Percentiles rank a stretch among this genome's conserved stretches.
Evolutionary conservation across 345 rosid genomes (phyloP).

Genomic region (Hibiscus syriacus): DNA sequence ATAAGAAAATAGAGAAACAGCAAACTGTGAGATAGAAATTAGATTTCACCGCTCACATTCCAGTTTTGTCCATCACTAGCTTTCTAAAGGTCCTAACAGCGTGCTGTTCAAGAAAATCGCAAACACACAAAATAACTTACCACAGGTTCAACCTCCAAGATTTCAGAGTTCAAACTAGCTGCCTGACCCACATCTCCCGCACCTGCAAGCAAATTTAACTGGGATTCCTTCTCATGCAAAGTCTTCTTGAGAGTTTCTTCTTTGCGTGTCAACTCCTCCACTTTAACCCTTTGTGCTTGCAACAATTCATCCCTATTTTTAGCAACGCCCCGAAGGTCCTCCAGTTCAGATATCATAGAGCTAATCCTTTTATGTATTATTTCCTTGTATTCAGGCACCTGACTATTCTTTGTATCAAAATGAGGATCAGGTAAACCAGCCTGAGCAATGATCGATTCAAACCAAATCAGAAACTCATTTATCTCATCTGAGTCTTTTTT

Average conservation of each 20-base stretch:
- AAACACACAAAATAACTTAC: slow-evolving; percentile 37
- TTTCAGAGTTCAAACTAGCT: slow-evolving; percentile 45
- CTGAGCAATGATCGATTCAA: slow-evolving; percentile 42
- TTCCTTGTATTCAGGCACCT: slow-evolving; percentile 51
- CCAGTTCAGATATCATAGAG: slow-evolving; percentile 51
- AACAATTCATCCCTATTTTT: slow-evolving; percentile 56
- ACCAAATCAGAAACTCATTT: slow-evolving; percentile 50
- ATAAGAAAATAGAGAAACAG: neutral
- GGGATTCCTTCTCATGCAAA: slow-evolving; percentile 59
- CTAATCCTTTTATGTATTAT: slow-evolving; percentile 45
- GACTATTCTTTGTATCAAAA: slow-evolving; percentile 27
- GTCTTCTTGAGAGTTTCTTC: slow-evolving; percentile 60
- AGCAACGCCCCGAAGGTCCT: slow-evolving; percentile 41
- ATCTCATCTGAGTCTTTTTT: slow-evolving; percentile 56
- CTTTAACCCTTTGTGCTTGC: slow-evolving; percentile 63
- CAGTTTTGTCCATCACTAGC: neutral
- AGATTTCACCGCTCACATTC: neutral
- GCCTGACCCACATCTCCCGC: slow-evolving; percentile 31
- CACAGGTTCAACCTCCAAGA: slow-evolving; percentile 82
- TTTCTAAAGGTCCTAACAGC: neutral
- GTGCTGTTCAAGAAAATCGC: slow-evolving; percentile 1
- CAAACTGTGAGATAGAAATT: neutral
- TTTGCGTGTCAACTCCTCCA: slow-evolving; percentile 53
- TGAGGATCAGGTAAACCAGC: slow-evolving; percentile 33
- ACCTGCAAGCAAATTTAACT: slow-evolving; percentile 43